Conservation (phyloP, 2,329 filamentous ascomycete genomes). For the Trichoderma pleuroti region DNA sequence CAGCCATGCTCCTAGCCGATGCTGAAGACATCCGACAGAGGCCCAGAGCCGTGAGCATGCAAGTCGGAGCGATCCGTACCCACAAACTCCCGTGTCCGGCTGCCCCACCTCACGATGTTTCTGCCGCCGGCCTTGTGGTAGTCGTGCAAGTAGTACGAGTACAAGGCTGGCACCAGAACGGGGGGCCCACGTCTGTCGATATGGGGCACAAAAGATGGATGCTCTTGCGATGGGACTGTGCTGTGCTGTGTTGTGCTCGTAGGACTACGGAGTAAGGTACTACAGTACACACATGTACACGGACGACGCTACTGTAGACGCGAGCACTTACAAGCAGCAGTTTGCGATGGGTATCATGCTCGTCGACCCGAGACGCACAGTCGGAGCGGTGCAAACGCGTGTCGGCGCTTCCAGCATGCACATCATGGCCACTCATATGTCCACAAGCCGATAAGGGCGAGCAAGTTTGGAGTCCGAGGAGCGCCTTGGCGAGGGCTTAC, state of each 20-base stretch:
- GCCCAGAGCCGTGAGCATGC: conserved; percentile 12
- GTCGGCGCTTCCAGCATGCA: conserved; percentile 8
- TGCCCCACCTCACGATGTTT: conserved; percentile 19
- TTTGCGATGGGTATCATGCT: not conserved
- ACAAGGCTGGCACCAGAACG: not conserved
- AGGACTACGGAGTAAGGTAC: not conserved
- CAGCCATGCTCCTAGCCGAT: not conserved
- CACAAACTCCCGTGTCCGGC: conserved; percentile 15
- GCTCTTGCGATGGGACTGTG: not conserved
- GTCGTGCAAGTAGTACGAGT: not conserved
- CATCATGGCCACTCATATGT: not conserved
- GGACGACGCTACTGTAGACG: not conserved
- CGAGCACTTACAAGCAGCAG: not conserved
- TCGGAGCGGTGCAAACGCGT: not conserved
- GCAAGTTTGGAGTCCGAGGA: not conserved
- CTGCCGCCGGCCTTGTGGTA: not conserved
- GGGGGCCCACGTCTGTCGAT: not conserved
- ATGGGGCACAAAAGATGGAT: not conserved
- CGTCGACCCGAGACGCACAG: not conserved
- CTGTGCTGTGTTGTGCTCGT: too few species aligned
- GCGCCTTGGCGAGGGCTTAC: conserved; percentile 10
- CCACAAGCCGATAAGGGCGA: not conserved
- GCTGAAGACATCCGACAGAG: conserved; percentile 15
- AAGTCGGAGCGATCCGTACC: conserved; percentile 21
- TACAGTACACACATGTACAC: not conserved